Percentiles rank a stretch among this genome's conserved stretches.
Evolutionary conservation across 768 basidiomycete species (phyloP).

Genomic region (Russula sp.): DNA sequence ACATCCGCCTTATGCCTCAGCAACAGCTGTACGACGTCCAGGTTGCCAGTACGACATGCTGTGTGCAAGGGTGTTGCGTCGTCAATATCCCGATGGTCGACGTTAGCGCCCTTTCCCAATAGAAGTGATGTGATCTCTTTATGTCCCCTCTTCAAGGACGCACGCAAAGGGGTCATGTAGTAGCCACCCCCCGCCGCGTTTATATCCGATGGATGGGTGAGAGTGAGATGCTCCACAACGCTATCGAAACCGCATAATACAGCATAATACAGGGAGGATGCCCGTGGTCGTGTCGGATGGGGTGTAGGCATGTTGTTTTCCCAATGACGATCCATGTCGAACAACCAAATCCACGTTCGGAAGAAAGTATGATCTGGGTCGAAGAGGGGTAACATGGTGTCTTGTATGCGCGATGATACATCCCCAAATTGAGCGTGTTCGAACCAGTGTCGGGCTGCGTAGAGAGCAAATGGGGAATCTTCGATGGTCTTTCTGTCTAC

Average conservation of each 20-base stretch:
- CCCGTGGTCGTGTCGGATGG: not conserved
- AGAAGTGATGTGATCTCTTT: not conserved
- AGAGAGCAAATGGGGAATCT: not conserved
- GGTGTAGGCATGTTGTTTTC: not conserved
- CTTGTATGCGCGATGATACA: not conserved
- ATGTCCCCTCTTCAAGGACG: not conserved
- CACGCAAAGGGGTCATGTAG: not conserved
- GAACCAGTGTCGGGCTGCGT: constrained; percentile 15
- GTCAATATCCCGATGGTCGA: not conserved
- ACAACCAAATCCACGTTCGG: constrained; percentile 9
- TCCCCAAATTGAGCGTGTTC: constrained; percentile 1
- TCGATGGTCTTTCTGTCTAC: not conserved
- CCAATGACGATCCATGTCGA: constrained; percentile 6
- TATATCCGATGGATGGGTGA: not conserved
- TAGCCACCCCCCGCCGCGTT: not conserved
- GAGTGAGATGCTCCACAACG: not conserved
- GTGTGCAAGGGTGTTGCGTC: not conserved
- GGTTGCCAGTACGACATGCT: constrained; percentile 1
- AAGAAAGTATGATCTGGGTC: not conserved
- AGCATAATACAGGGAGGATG: constrained; percentile 7
- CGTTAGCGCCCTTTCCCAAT: not conserved
- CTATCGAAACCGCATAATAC: not conserved
- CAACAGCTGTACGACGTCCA: not conserved
- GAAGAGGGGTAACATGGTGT: not conserved
- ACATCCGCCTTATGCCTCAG: constrained; percentile 1